These are phyloP conservation scores for Eucalyptus victrix DNA, from an alignment of 345 rosid genomes.

Conservation along the genomic window DNA sequence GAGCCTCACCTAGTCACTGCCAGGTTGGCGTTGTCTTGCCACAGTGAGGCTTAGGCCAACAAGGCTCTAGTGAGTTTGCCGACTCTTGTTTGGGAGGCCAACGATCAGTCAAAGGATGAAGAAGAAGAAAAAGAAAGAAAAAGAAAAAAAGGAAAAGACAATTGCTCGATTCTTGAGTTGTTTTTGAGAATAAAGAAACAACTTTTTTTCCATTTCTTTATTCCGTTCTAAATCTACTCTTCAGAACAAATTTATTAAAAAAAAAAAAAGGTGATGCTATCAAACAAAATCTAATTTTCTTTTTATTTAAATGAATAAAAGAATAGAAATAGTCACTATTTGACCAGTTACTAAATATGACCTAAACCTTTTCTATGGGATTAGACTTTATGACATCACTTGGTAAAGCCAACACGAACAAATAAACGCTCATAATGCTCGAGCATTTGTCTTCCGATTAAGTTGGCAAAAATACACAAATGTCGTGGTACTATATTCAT, in stretches of 20 bases:
- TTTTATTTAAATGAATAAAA: too few relatives aligned
- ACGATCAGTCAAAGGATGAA: accelerated
- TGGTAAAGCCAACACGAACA: not conserved
- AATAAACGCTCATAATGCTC: too few relatives aligned
- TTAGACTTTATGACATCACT: not conserved
- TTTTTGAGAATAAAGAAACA: too few relatives aligned
- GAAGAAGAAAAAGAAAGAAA: too few relatives aligned
- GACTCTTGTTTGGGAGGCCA: too few relatives aligned
- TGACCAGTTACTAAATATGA: accelerated
- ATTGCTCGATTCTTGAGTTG: too few relatives aligned
- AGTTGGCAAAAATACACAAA: not conserved
- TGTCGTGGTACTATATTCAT: not conserved
- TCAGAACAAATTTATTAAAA: accelerated
- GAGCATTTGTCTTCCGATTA: accelerated
- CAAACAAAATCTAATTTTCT: accelerated
- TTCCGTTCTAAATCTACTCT: accelerated
- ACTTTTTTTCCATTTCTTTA: too few relatives aligned
- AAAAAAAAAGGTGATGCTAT: too few relatives aligned
- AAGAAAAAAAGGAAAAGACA: too few relatives aligned
- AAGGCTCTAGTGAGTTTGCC: too few relatives aligned
- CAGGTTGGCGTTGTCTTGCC: accelerated
- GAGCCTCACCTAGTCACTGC: too few relatives aligned
- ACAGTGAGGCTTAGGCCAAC: accelerated
- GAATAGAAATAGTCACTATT: accelerated
- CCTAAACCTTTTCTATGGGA: too few relatives aligned